A percentile compares a stretch with the other conserved stretches of the same genome.
phyloP scores from a whole-genome alignment of 305 asterid genomes.

The Fraxinus baroniana region DNA sequence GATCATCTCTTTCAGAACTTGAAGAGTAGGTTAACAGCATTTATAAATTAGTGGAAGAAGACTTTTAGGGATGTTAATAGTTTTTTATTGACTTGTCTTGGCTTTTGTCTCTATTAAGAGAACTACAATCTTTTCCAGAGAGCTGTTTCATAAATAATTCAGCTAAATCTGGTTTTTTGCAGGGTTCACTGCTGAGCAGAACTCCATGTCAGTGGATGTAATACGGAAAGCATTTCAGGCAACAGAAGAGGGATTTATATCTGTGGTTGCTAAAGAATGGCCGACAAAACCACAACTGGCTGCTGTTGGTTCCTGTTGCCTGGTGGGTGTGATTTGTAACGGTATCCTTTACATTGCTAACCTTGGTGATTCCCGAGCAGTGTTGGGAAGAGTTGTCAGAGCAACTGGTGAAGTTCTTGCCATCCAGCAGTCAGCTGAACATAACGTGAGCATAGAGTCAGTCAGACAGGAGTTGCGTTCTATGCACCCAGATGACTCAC shows the following conservation, averaged over 20 bases:
- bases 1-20: slow-evolving; percentile 38
- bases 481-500: slow-evolving; percentile 46
- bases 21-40: slow-evolving; percentile 30
- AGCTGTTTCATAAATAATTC: neutral
- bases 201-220: slow-evolving; percentile 42
- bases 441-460: slow-evolving; percentile 38
- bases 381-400: slow-evolving; percentile 42
- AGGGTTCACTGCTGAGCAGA: slow-evolving; percentile 44
- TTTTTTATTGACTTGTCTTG: neutral
- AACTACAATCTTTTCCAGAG: neutral
- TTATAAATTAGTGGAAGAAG: neutral
- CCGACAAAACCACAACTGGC: slow-evolving; percentile 43
- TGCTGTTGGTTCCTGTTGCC: slow-evolving; percentile 53
- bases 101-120: neutral
- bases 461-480: slow-evolving; percentile 43
- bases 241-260: slow-evolving; percentile 51
- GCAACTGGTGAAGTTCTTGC: slow-evolving; percentile 39
- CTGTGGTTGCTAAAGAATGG: slow-evolving; percentile 42
- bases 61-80: neutral
- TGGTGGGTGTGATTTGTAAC: slow-evolving; percentile 42
- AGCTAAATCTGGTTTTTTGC: slow-evolving; percentile 9
- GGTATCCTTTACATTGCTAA: slow-evolving; percentile 46
- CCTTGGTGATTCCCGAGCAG: slow-evolving; percentile 54
- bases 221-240: slow-evolving; percentile 44
- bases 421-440: slow-evolving; percentile 45